Evolutionary conservation across 2,329 filamentous ascomycete species (phyloP), one percentile per base, ranked within the genome.

Genomic region (Xylaria digitata): DNA sequence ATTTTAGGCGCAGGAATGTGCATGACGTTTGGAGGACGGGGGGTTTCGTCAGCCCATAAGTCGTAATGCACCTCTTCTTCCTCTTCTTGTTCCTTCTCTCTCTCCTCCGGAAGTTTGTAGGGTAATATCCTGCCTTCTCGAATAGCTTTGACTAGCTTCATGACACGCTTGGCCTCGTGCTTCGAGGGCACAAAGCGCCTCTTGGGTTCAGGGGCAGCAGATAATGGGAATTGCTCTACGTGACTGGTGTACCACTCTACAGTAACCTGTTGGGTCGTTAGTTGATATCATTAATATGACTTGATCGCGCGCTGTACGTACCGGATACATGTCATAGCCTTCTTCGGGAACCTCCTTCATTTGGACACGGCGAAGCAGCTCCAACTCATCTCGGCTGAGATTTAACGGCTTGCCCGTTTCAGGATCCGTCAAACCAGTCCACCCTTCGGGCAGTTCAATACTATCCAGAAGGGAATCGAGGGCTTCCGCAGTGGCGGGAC

Each of bases 91-190:
- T 94, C 88, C 69, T 90, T 86, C 73, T 93, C 80, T 49, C 80
- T 82, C 70, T 87, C 92, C 75, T 89, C 85, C 0, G 89, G 89
- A 3, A 93, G 88, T 77, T 90, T 93, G 82, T 96, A 97, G 3
- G 96, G 96, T 75, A 97, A 83, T 72, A 99, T 98, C 56, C 94
- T 89, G 42, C 96, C 96, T 80, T 98, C 95, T 71, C 92, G 90
- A 73, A 99, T 99, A 43, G 96, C 96, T 76, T 92, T 93, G 61
- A 98, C 96, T 75, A 99, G 89, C 83, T 99, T 98, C 89, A 97
- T 97, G 58, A 99, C 89, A 64, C 94, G 89, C 84, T 97, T 97
- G 37, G 93, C 92, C 80, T 99, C 96, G 79, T 99, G 93, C 81
- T 97, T 98, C 53, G 95, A 98, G 6, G 96, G 96, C 9, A 99